Base-by-base conservation (phyloP, 2,329 filamentous ascomycete species). In the Penicillium rolfsii region DNA sequence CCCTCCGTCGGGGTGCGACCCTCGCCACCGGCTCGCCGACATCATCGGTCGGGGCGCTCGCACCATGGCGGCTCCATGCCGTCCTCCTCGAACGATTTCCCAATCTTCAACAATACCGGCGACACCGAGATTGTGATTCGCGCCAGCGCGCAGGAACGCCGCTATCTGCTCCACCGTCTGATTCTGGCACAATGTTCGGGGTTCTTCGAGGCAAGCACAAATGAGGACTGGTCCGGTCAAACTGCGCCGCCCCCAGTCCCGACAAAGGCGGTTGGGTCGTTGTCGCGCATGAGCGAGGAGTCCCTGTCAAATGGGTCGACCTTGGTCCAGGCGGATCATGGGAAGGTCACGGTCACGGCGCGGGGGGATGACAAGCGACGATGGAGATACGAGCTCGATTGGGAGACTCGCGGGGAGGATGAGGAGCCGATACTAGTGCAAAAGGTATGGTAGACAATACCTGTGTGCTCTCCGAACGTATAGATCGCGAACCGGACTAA, bases 361-460 rank as follows among this genome's bases (percentile, higher is more conserved):
- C 75, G 71, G 55, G 75, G 67, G 63, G 74, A 71, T 11, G 80
- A 83, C 65, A 85, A 83, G 71, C 87, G 82, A 73, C 85, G 86
- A 72, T 97, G 93, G 93, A 85, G 89, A 69, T 97, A 96, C 74
- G 93, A 96, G 78, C 80, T 98, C 49, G 93, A 97, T 70, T 87
- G 87, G 75, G 89, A 90, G 38, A 83, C 85, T 40, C 86, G 80
- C 58, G 82, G 85, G 33, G 84, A 88, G 16, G 87, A 89, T 62
- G 92, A 96, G 72, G 85, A 94, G 62, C 93, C 93, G 9, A 96
- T 97, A 84, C 81, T 97, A 59, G 87, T 97, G 30, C 92, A 96
- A 74, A 93, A 87, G 80, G 90, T 91, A 54, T 22, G 8, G 9
- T n/a, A 35, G 16, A 59, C 80, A 50, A 69, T 69, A n/a, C 36